Percentiles rank a stretch among this genome's conserved stretches.
Evolutionary conservation across 2,329 filamentous ascomycete genomes (phyloP).

Genomic region (Penicillium italicum): DNA sequence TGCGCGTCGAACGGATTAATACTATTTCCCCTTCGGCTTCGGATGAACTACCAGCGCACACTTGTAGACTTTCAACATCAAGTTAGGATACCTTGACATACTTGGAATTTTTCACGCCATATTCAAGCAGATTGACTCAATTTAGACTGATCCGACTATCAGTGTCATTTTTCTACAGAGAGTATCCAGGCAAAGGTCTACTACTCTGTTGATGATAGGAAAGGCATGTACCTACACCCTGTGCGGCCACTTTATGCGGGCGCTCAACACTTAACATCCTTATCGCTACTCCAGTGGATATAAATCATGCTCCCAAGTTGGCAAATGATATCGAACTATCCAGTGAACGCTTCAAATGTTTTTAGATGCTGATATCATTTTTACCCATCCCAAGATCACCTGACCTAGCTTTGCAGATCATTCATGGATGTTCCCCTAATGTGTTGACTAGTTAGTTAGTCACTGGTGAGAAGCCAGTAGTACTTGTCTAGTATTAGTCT

Average conservation of each 20-base stretch:
- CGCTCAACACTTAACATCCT: no score
- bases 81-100: not conserved
- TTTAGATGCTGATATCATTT: not conserved
- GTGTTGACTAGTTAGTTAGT: no score
- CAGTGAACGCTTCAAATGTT: not conserved
- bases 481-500: not conserved
- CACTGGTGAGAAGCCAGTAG: not conserved
- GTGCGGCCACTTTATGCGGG: not conserved
- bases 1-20: constrained; percentile 42
- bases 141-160: not conserved
- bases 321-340: not conserved
- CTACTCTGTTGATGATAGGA: not conserved
- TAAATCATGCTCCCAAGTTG: not conserved
- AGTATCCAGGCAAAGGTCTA: not conserved
- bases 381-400: not conserved
- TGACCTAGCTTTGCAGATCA: not conserved
- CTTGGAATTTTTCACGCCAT: not conserved
- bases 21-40: constrained; percentile 37
- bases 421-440: not conserved
- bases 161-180: not conserved
- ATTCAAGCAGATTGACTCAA: not conserved
- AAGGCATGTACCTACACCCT: not conserved
- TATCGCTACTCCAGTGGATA: not conserved
- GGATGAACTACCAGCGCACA: constrained; percentile 22
- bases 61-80: not conserved